These are phyloP conservation scores for Canavalia ensiformis DNA, from an alignment of 306 rosid genomes.

Conservation along the genomic window DNA sequence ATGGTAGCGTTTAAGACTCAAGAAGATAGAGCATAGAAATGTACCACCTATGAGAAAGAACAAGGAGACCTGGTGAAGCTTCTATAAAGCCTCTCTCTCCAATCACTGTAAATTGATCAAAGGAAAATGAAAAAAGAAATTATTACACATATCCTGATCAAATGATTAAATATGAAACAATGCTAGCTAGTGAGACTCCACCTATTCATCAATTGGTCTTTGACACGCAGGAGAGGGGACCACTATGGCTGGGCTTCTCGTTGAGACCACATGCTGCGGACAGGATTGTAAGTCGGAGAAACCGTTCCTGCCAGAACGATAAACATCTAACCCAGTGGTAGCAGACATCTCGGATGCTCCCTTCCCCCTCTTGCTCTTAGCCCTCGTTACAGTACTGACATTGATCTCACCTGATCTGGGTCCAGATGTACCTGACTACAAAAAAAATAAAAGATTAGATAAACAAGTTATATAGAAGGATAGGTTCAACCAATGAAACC, in stretches of 20 bases:
- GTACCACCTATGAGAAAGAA: conserved; percentile 59
- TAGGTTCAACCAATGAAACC: conserved; percentile 26
- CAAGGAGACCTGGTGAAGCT: conserved; percentile 53
- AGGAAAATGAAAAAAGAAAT: not conserved
- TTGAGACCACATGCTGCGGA: conserved; percentile 65
- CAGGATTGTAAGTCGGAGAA: conserved; percentile 65
- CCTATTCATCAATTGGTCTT: conserved; percentile 46
- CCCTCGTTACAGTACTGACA: conserved; percentile 50
- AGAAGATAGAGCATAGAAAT: conserved; percentile 38
- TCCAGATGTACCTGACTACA: conserved; percentile 64
- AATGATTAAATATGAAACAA: conserved; percentile 41
- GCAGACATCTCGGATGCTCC: conserved; percentile 67
- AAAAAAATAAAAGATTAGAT: conserved; percentile 38
- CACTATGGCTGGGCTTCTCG: conserved; percentile 73
- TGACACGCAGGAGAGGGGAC: conserved; percentile 66
- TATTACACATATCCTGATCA: conserved; percentile 33
- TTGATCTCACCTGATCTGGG: conserved; percentile 61
- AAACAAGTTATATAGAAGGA: conserved; percentile 37
- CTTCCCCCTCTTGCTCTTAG: conserved; percentile 65
- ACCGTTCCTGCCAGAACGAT: conserved; percentile 64
- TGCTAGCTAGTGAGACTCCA: conserved; percentile 26
- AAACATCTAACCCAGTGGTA: conserved; percentile 64
- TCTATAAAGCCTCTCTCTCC: conserved; percentile 45
- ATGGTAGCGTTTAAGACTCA: conserved; percentile 2
- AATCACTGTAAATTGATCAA: conserved; percentile 41